Evolutionary conservation across 306 rosid species (phyloP).

Genomic region (Prunus mira): DNA sequence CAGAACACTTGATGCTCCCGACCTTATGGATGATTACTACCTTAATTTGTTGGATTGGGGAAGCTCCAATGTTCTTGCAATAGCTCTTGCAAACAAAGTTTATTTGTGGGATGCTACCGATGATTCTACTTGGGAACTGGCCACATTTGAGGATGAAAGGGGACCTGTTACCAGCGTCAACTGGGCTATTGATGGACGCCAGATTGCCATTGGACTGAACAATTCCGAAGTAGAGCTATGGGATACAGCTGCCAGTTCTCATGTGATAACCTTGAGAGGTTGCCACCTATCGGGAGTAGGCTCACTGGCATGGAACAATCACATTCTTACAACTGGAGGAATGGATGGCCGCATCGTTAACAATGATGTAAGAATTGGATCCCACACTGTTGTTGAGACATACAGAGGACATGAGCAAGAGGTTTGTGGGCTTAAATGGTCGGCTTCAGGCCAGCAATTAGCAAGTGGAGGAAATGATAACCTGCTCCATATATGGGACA

Average conservation of each 20-base stretch:
- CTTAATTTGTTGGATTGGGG: no score
- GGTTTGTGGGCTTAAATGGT: constrained; percentile 80
- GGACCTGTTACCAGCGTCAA: constrained; percentile 68
- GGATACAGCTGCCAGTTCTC: constrained; percentile 49
- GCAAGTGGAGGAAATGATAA: constrained; percentile 32
- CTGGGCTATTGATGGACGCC: constrained; percentile 81
- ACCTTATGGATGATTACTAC: constrained; percentile 44
- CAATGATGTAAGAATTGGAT: no score
- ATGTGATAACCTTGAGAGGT: constrained; percentile 57
- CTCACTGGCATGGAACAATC: constrained; percentile 25
- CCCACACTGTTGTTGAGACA: no score
- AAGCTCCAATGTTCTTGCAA: no score
- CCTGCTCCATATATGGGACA: constrained; percentile 18
- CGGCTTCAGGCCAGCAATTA: constrained; percentile 63
- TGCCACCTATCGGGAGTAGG: constrained; percentile 60
- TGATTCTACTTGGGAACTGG: constrained; percentile 59
- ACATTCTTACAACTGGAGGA: no score
- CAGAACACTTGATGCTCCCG: constrained; percentile 78
- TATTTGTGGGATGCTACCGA: constrained; percentile 26
- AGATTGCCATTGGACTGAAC: constrained; percentile 64
- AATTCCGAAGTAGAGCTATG: constrained; percentile 68
- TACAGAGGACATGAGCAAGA: constrained; percentile 19
- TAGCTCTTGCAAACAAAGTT: no score
- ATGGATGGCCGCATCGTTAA: no score
- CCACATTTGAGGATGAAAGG: constrained; percentile 54